phyloP scores from a whole-genome alignment of 495 filamentous ascomycete species.

The Sporormia fimetaria region DNA sequence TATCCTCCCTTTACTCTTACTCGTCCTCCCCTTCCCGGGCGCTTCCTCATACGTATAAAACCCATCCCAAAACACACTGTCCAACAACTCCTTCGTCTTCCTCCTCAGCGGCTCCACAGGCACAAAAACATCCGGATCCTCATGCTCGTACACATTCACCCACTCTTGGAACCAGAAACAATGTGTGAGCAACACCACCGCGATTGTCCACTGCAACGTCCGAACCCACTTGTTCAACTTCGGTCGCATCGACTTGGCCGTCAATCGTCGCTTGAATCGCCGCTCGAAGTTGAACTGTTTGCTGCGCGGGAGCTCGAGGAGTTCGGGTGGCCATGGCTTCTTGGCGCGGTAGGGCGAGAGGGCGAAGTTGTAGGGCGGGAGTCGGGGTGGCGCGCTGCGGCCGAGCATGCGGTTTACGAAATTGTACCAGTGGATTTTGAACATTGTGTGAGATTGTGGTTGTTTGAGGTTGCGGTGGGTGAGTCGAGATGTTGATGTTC shows the following conservation, averaged over 20 bases:
- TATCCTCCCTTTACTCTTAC: no score
- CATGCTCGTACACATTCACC: conserved; percentile 5
- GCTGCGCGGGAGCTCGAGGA: conserved; percentile 62
- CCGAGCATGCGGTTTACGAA: conserved; percentile 4
- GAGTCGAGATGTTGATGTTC: no score
- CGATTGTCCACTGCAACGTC: conserved; percentile 51
- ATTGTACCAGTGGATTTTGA: no score
- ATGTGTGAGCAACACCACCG: conserved; percentile 57
- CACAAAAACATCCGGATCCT: no score
- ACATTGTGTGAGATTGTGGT: no score
- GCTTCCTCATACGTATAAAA: no score
- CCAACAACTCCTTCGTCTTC: conserved; percentile 3
- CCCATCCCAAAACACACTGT: no score
- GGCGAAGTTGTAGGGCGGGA: conserved; percentile 25
- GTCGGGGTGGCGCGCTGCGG: background rate
- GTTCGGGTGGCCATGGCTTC: conserved; percentile 86
- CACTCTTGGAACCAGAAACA: conserved; percentile 67
- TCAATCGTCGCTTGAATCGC: conserved; percentile 38
- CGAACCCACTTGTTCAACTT: conserved; percentile 60
- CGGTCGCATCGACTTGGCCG: conserved; percentile 63
- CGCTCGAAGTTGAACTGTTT: conserved; percentile 79
- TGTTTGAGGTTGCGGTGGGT: no score
- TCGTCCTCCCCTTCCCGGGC: no score
- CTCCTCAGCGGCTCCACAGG: conserved; percentile 10
- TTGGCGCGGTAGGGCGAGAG: conserved; percentile 63